These are phyloP conservation scores for Solanum sparsipilum DNA, from an alignment of 257 asterid genomes.

Conservation along the genomic window DNA sequence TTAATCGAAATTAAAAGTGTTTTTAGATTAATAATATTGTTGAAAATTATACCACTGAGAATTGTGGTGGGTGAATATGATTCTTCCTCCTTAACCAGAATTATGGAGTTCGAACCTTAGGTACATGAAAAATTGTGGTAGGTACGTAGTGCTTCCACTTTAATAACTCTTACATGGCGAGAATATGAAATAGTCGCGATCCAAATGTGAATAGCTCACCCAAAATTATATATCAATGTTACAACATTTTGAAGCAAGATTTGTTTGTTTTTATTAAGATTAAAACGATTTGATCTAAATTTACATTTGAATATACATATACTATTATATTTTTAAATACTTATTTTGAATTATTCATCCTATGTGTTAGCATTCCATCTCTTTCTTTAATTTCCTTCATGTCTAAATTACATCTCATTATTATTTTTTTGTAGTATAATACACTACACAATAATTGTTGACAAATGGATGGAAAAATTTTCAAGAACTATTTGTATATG, in stretches of 20 bases:
- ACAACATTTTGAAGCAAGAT: background rate
- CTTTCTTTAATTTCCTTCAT: background rate
- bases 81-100: background rate
- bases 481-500: background rate
- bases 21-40: background rate
- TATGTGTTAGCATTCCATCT: background rate
- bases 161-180: background rate
- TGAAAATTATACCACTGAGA: background rate
- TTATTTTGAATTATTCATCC: background rate
- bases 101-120: background rate
- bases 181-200: background rate
- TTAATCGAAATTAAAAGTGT: background rate
- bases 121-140: background rate
- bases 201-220: background rate
- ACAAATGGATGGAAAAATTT: background rate
- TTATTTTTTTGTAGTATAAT: background rate
- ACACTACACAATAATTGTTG: background rate
- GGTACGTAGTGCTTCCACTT: background rate
- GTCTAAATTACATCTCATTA: background rate
- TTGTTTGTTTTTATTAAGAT: background rate
- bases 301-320: background rate
- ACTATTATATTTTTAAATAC: background rate
- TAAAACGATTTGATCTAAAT: background rate
- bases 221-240: background rate
- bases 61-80: background rate